These are phyloP conservation scores for Sporisorium iseilematis-ciliati DNA, from an alignment of 1,284 basidiomycete genomes.

Conservation along the genomic window DNA sequence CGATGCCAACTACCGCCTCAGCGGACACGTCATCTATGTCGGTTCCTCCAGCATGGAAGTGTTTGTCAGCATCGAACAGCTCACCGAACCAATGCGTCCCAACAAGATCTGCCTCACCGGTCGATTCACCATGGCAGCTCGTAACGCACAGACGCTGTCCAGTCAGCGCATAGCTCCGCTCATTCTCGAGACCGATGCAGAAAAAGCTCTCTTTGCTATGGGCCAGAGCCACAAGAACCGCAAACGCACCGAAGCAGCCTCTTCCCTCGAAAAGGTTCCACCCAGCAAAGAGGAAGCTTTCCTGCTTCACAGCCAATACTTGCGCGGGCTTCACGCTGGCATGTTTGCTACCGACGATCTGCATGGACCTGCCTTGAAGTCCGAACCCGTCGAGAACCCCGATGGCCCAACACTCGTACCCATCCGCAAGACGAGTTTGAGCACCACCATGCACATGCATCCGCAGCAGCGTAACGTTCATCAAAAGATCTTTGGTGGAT, in stretches of 20 bases:
- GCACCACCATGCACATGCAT: conserved; percentile 65
- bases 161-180: conserved; percentile 64
- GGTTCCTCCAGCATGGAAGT: conserved; percentile 70
- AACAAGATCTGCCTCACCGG: conserved; percentile 69
- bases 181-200: conserved; percentile 57
- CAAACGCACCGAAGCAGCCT: conserved; percentile 58
- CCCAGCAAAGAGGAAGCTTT: conserved; percentile 69
- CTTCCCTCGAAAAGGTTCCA: conserved; percentile 62
- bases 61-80: conserved; percentile 68
- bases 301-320: conserved; percentile 67
- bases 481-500: conserved; percentile 60
- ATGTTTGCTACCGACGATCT: conserved; percentile 46
- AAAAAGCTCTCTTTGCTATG: conserved; percentile 65
- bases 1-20: conserved; percentile 57
- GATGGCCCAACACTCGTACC: conserved; percentile 56
- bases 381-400: conserved; percentile 15
- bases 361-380: conserved; percentile 22
- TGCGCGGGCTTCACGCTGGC: conserved; percentile 48
- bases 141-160: conserved; percentile 57
- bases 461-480: conserved; percentile 64
- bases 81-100: conserved; percentile 41
- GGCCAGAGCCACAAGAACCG: conserved; percentile 67
- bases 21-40: conserved; percentile 56
- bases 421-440: conserved; percentile 53
- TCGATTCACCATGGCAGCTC: conserved; percentile 70